Evolutionary conservation across 495 filamentous ascomycete genomes (phyloP), one percentile per base, ranked within the genome.

Genomic region (Penicillium psychrofluorescens): DNA sequence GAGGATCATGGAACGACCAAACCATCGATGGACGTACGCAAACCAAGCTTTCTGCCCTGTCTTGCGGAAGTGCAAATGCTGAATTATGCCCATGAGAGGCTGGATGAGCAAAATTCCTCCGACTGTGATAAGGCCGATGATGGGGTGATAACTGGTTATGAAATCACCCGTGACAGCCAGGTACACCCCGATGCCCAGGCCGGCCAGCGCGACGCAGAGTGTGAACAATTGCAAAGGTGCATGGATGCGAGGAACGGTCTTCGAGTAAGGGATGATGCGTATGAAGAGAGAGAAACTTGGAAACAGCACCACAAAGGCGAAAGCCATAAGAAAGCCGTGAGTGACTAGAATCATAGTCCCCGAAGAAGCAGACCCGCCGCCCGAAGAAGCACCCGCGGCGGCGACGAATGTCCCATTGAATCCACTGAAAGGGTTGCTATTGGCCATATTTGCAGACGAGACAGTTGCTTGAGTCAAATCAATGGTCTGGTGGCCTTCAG

Each of bases 21-120:
- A 79, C 88, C 88, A 95, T 15, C 90, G 79, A 59, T 95, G 90
- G 22, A 90, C 59, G 28, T 76, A 55, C 27, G 71, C 74, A 56
- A 80, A 63, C 13, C 66, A 7, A 15, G 70, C 74, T 5, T 77
- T 76, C 7, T 45, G 39, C n/a, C 66, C 53, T 6, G 65, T 55
- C 44, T 70, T 70, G 13, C 66, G 35, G 50, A 62, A 86, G 43
- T 75, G 60, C 27, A 59, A 44, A 53, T 89, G 85, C 50, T 88
- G 84, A 1, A 81, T 10, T 8, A 72, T 56, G 30, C 84, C 85
- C 28, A 83, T 64, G 8, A 73, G 51, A 2, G 80, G 83, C 62
- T 88, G 85, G 30, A 86, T 50, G 6, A 73, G 59, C 16, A 87
- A 53, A 6, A 84, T 55, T 7, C 50, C 13, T 5, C 48, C 61